Evolutionary conservation across 1,139 yeast genomes (phyloP).

Genomic region (Trichomonascaceae sp.): DNA sequence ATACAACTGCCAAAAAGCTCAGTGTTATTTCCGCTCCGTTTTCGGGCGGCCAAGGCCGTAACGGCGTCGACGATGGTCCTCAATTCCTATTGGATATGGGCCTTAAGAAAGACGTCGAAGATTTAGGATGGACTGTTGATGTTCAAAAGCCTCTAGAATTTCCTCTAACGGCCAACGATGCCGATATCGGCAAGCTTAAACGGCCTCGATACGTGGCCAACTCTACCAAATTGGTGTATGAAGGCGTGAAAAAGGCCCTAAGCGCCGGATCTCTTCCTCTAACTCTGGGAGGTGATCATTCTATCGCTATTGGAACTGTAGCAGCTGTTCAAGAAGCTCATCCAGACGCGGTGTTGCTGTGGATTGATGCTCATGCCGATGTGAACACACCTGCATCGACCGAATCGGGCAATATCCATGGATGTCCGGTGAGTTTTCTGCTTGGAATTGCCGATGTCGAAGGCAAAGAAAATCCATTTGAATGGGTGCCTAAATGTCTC

Average conservation of each 20-base stretch:
- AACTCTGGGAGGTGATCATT: slow-evolving; percentile 95
- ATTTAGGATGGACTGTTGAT: slow-evolving; percentile 65
- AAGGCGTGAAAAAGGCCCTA: slow-evolving; percentile 54
- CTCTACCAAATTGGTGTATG: slow-evolving; percentile 59
- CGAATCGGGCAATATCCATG: slow-evolving; percentile 88
- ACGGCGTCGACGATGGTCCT: slow-evolving; percentile 96
- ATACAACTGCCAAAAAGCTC: slow-evolving; percentile 14
- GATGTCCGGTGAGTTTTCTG: slow-evolving; percentile 90
- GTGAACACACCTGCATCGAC: slow-evolving; percentile 87
- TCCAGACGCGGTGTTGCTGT: slow-evolving; percentile 84
- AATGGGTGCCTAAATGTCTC: slow-evolving; percentile 74
- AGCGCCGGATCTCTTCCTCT: slow-evolving; percentile 58
- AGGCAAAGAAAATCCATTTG: slow-evolving; percentile 39
- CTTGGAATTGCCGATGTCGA: slow-evolving; percentile 49
- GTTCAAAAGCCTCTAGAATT: slow-evolving; percentile 52
- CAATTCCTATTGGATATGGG: slow-evolving; percentile 69
- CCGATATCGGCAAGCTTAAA: slow-evolving; percentile 48
- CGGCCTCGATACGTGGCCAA: slow-evolving; percentile 73
- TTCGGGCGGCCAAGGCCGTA: slow-evolving; percentile 93
- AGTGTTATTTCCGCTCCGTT: slow-evolving; percentile 74
- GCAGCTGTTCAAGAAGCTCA: slow-evolving; percentile 71
- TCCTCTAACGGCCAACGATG: slow-evolving; percentile 30
- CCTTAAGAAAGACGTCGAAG: slow-evolving; percentile 52
- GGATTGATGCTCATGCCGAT: slow-evolving; percentile 99
- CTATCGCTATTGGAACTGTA: slow-evolving; percentile 91